phyloP scores from a whole-genome alignment of 805 yeast species.

The Naumovozyma castellii region DNA sequence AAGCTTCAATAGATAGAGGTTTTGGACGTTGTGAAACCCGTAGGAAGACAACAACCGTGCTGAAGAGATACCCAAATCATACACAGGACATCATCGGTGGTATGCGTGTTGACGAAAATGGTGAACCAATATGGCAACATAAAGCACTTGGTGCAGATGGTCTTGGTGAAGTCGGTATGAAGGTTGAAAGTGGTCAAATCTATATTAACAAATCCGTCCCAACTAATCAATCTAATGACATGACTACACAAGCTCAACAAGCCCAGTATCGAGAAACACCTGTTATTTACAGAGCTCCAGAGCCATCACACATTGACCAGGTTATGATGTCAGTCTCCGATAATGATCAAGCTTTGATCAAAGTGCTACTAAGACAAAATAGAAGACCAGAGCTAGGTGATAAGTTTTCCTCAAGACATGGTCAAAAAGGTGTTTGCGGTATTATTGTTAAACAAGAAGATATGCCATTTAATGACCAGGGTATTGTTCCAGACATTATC shows the following conservation, averaged over 20 bases:
- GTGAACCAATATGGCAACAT: slow-evolving; percentile 79
- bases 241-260: slow-evolving; percentile 22
- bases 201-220: slow-evolving; percentile 92
- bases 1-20: slow-evolving; percentile 89
- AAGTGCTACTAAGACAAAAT: slow-evolving; percentile 86
- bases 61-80: slow-evolving; percentile 89
- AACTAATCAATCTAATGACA: slow-evolving; percentile 61
- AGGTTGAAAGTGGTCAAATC: slow-evolving; percentile 85
- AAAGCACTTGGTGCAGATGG: slow-evolving; percentile 88
- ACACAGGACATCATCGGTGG: slow-evolving; percentile 88
- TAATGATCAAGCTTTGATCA: slow-evolving; percentile 87
- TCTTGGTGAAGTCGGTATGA: slow-evolving; percentile 89
- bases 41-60: slow-evolving; percentile 78
- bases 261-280: slow-evolving; percentile 82
- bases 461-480: slow-evolving; percentile 88
- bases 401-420: slow-evolving; percentile 94
- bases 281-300: slow-evolving; percentile 86
- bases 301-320: slow-evolving; percentile 89
- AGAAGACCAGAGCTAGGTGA: slow-evolving; percentile 97
- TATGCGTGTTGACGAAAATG: slow-evolving; percentile 76
- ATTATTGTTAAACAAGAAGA: slow-evolving; percentile 95
- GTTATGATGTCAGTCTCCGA: slow-evolving; percentile 96
- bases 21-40: slow-evolving; percentile 96
- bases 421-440: slow-evolving; percentile 99
- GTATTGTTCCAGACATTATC: slow-evolving; percentile 88